Evolutionary conservation across 2,329 filamentous ascomycete species (phyloP), one percentile per base, ranked within the genome.

Genomic region (Monosporascus sp.): DNA sequence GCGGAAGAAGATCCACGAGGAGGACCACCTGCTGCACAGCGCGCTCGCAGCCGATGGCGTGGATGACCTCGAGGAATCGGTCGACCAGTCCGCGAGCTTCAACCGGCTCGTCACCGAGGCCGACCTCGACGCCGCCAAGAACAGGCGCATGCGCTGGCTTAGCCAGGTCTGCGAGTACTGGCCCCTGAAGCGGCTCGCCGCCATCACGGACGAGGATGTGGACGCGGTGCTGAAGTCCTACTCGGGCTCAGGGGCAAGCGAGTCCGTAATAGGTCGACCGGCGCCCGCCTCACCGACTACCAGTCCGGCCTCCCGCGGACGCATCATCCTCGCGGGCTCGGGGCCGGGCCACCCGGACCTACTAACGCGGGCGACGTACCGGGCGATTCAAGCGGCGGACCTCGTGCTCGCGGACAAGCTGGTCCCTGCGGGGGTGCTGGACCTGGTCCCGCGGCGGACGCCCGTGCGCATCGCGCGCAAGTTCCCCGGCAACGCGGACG

Each of bases 101-200:
- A 99, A 99, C 70, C 85, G 81, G 56, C 77, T 99, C 4, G 80
- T 97, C 7, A 82, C 74, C 0, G 86, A 89, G 47, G 83, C 86
- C 45, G 90, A 94, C 64, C 73, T 81, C 1, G 86, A 88, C 55
- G 86, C 86, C 3, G 82, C 85, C 17, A 90, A 90, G 67, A 91
- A 82, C 22, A 79, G 93, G 55, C 82, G 94, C 50, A 92, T 96
- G 77, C 83, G 94, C 54, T 99, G 94, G 94, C 77, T 99, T 1
- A 84, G 88, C 20, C 94, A 99, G 68, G 90, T 99, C 50, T 99
- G 94, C 78, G 94, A 99, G 75, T 99, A 99, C 73, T 99, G 94
- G 94, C 92, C 94, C 1, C 78, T 99, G 25, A 86, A 85, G 58
- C 83, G 89, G 18, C 80, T 99, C 1, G 90, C 91, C 7, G 78